Evolutionary conservation across 805 yeast genomes (phyloP).

Genomic region (Nakazawaea pomicola): DNA sequence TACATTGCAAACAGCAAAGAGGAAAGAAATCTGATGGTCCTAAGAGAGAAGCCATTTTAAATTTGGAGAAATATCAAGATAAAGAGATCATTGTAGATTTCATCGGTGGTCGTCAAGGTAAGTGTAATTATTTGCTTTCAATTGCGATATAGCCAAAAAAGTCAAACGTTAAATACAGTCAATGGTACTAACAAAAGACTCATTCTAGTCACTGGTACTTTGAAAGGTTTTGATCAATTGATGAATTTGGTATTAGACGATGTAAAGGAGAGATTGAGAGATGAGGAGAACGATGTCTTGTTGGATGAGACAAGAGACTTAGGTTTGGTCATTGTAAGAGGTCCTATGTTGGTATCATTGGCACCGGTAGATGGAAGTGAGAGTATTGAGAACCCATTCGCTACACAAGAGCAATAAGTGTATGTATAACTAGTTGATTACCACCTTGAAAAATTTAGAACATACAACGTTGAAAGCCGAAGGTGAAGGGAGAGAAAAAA

Average conservation of each 20-base stretch:
- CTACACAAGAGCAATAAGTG: constrained; percentile 8
- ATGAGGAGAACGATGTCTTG: constrained; percentile 30
- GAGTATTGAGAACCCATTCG: constrained; percentile 66
- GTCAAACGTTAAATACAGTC: too few species aligned
- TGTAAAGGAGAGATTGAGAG: constrained; percentile 59
- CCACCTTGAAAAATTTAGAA: too few species aligned
- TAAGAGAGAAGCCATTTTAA: constrained; percentile 84
- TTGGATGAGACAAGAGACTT: constrained; percentile 59
- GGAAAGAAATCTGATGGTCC: constrained; percentile 35
- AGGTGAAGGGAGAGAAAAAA: neutral
- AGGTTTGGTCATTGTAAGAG: constrained; percentile 81
- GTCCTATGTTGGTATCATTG: constrained; percentile 69
- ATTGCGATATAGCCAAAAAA: too few species aligned
- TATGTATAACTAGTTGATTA: too few species aligned
- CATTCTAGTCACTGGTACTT: constrained; percentile 55
- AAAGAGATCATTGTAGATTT: constrained; percentile 70
- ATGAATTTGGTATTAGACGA: constrained; percentile 76
- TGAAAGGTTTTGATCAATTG: constrained; percentile 80
- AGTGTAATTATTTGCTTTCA: constrained; percentile 14
- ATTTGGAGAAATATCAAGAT: constrained; percentile 72
- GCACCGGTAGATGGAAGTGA: constrained; percentile 74
- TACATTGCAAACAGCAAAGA: constrained; percentile 4
- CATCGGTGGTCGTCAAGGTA: constrained; percentile 73
- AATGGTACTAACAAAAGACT: neutral
- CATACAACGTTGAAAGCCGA: constrained; percentile 2